Evolutionary conservation across 2,329 filamentous ascomycete genomes (phyloP).

Genomic region (Grosmannia huntii): DNA sequence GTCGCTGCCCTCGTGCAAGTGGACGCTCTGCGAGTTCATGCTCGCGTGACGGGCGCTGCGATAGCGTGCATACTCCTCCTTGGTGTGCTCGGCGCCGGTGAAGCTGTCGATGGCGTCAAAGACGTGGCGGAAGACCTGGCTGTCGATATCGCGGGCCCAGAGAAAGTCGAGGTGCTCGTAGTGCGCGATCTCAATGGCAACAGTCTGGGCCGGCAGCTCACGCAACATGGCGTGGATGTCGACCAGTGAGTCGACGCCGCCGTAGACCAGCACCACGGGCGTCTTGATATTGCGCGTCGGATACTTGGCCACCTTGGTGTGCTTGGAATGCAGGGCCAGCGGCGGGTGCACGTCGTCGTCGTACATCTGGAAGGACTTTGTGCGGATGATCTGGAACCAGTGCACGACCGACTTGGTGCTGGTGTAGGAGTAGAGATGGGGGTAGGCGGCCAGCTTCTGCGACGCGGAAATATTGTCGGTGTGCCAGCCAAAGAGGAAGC

Average conservation of each 20-base stretch:
- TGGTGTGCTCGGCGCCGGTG: constrained; percentile 41
- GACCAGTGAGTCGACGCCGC: constrained; percentile 84
- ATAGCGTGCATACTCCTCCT: constrained; percentile 49
- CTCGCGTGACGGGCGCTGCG: constrained; percentile 36
- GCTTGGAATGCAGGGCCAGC: constrained; percentile 61
- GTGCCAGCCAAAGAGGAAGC: constrained; percentile 82
- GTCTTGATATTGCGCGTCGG: constrained; percentile 96
- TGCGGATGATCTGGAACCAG: constrained; percentile 99
- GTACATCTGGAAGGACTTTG: constrained; percentile 94
- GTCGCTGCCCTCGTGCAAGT: neutral
- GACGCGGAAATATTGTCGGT: constrained; percentile 69
- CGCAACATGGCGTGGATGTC: constrained; percentile 88
- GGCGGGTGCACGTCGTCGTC: constrained; percentile 84
- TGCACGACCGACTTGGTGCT: constrained; percentile 96
- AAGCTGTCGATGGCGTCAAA: constrained; percentile 76
- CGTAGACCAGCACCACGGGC: constrained; percentile 85
- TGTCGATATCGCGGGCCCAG: constrained; percentile 78
- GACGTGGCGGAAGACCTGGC: constrained; percentile 79
- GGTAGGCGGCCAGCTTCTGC: constrained; percentile 91
- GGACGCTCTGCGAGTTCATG: constrained; percentile 21
- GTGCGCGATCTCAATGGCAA: constrained; percentile 75
- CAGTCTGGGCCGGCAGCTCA: constrained; percentile 72
- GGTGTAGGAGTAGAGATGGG: constrained; percentile 92
- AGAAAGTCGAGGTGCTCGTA: constrained; percentile 97
- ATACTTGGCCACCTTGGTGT: constrained; percentile 93